phyloP scores from a whole-genome alignment of 805 yeast genomes.

The Metschnikowia kunwiensis region DNA sequence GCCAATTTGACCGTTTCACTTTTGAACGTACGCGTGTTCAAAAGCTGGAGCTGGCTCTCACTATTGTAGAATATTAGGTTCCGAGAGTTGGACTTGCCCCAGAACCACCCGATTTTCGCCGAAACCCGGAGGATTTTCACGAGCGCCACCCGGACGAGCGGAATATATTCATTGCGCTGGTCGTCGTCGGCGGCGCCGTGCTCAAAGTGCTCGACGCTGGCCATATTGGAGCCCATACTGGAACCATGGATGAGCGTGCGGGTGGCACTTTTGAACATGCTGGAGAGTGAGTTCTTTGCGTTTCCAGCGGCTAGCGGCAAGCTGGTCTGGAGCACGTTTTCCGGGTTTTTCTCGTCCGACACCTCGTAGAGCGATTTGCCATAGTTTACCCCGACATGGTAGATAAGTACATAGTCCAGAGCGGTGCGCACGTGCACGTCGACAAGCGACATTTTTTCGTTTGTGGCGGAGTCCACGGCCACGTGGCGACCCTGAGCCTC shows the following conservation, averaged over 20 bases:
- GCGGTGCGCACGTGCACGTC: constrained; percentile 16
- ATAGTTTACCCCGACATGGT: constrained; percentile 26
- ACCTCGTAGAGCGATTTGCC: constrained; percentile 35
- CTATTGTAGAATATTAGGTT: constrained; percentile 31
- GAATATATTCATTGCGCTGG: constrained; percentile 25
- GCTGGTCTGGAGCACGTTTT: constrained; percentile 32
- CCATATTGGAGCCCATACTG: constrained; percentile 22
- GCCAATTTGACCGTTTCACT: constrained; percentile 26
- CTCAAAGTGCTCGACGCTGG: constrained; percentile 35
- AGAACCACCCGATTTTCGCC: constrained; percentile 29
- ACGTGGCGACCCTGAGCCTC: constrained; percentile 28
- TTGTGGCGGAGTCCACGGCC: constrained; percentile 34
- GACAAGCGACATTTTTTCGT: constrained; percentile 20
- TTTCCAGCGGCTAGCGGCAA: constrained; percentile 31
- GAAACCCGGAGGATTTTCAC: constrained; percentile 34
- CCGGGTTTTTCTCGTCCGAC: constrained; percentile 21
- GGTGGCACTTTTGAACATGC: constrained; percentile 32
- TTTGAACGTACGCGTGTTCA: constrained; percentile 32
- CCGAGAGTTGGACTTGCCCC: constrained; percentile 41
- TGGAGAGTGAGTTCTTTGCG: constrained; percentile 26
- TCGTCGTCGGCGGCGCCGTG: constrained; percentile 33
- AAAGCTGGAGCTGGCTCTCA: constrained; percentile 29
- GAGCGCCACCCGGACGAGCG: constrained; percentile 27
- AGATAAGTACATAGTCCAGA: constrained; percentile 13
- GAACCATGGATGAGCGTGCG: constrained; percentile 30